Conservation (phyloP, 108 stramenopile genomes). For the Heterococcus sp. region DNA sequence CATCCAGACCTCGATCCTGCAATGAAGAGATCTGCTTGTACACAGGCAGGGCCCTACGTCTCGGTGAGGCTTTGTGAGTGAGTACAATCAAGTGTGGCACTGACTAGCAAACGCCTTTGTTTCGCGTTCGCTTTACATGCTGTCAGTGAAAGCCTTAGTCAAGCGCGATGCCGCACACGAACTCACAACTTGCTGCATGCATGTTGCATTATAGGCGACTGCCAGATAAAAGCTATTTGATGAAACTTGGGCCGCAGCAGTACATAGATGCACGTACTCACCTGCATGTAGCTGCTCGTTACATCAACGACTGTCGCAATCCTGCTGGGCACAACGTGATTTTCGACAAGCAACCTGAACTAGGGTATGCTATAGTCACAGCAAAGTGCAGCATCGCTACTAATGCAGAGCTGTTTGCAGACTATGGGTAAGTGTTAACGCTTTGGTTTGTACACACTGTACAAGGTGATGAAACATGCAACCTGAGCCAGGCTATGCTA, state of each 20-base stretch:
- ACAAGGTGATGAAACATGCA: no score
- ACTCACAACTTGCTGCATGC: no score
- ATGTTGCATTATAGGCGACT: no score
- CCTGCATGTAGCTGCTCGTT: slow-evolving; percentile 17
- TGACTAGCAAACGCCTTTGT: no score
- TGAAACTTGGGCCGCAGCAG: slow-evolving; percentile 28
- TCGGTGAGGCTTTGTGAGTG: background rate
- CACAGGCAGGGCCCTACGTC: background rate
- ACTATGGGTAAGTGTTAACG: slow-evolving; percentile 35
- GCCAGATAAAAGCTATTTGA: slow-evolving; percentile 21
- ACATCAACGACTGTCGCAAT: slow-evolving; percentile 45
- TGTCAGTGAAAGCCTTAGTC: no score
- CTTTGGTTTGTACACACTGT: no score
- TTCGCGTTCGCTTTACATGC: no score
- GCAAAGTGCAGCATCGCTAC: background rate
- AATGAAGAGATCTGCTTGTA: background rate
- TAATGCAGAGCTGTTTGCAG: slow-evolving; percentile 33
- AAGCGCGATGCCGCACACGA: no score
- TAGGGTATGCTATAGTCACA: slow-evolving; percentile 16
- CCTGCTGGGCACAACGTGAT: slow-evolving; percentile 9
- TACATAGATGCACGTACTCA: slow-evolving; percentile 25
- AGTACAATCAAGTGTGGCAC: slow-evolving; percentile 35
- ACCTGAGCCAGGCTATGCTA: slow-evolving; percentile 7
- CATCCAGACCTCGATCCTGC: no score
- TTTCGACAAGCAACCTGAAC: slow-evolving; percentile 21